Evolutionary conservation across 2,329 filamentous ascomycete genomes (phyloP), one percentile per base, ranked within the genome.

Genomic region (Thielaviopsis punctulata): DNA sequence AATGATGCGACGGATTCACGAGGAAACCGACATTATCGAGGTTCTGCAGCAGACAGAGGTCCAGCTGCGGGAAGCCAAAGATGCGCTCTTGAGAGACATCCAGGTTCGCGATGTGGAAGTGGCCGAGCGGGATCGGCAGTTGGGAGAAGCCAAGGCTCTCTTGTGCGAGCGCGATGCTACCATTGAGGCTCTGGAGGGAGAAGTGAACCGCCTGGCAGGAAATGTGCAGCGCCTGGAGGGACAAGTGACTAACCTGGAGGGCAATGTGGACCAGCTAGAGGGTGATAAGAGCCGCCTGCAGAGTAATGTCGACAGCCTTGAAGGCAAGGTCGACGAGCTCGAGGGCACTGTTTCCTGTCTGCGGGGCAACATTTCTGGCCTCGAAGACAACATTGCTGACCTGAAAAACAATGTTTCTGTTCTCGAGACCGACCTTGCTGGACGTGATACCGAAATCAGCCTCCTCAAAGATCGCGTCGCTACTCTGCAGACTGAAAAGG

Each of bases 1-100:
- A 13, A 67, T 80, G 27, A 64, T 71, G 1, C 67, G 66, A 44
- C 67, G 66, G 51, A 65, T 63, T 8, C 69, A 66, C 24, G 71
- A 75, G 47, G 68, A 68, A 41, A 76, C 79, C 47, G 68, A 68
- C n/a, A 62, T 66, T 24, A 73, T 81, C 30, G 77, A 80, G 59
- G 74, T 80, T 62, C 77, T 79, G 62, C 76, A 76, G 59, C 69
- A 69, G 21, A 69, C 75, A 5, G 76, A 80, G 63, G 62, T 67
- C 0, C 73, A 71, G 0, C 66, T 82, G 12, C 70, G 76, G 1
- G 70, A 75, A 56, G 77, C 81, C 58, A 70, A 81, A 3, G 66
- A 68, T 9, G 69, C 73, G 0, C 68, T 76, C 0, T 72, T 76
- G 0, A 66, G 68, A 0, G 72, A 69, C 18, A 73, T 75, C 30